Evolutionary conservation across 2,329 filamentous ascomycete species (phyloP), one percentile per base, ranked within the genome.

Genomic region (Xylaria sp.): DNA sequence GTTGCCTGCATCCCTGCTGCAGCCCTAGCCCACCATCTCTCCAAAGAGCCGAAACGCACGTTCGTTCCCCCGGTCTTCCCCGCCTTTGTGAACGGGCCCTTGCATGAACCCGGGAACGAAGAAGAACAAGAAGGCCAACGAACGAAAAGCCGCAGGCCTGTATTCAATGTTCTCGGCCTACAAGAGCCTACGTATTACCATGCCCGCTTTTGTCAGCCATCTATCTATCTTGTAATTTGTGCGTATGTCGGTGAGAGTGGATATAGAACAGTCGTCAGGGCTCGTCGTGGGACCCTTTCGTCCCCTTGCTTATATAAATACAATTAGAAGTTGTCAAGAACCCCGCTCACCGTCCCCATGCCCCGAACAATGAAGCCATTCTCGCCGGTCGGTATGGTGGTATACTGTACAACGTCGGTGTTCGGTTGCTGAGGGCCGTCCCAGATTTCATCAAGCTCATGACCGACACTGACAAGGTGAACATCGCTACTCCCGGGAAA

Each of bases 201-300:
- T 23, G 1, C 1, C 20, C 43, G 25, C 46, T 25, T 39, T 62
- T 39, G 5, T 43, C 13, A 36, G 31, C 15, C 13, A 10, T 23
- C 23, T 41, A 25, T 36, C 12, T 68, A 41, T 49, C 52, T 36
- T 25, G n/a, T 66, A 13, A 54, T 54, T 52, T n/a, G 41, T 13
- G 5, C 18, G 18, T 46, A 62, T 62, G 20, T 9, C 60, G 25
- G 28, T 54, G 28, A 41, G 57, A 61, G 61, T 54, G 60, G 55
- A 64, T 58, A 67, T 69, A 54, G 43, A 62, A 62, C 12, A 49
- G 31, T 56, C 58, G 54, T 62, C 39, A 46, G 10, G 23, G 15
- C 31, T 56, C 58, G 48, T 62, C 54, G 46, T 12, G 28, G 25
- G 8, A 28, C 12, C n/a, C 33, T 48, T 10, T 23, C 3, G 15